Evolutionary conservation across 257 asterid species (phyloP).

Genomic region (Datura wrightii): DNA sequence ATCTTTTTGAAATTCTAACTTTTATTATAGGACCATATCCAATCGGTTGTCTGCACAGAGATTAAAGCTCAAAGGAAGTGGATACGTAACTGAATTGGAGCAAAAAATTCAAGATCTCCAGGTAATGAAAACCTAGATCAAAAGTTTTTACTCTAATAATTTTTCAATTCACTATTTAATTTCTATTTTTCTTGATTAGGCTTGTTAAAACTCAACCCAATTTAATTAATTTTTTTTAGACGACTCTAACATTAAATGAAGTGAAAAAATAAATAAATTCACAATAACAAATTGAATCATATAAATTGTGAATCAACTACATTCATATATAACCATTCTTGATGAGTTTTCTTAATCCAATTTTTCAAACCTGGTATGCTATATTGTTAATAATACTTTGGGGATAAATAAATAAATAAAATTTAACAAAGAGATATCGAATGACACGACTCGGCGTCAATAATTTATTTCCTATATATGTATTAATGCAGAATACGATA

Average conservation of each 20-base stretch:
- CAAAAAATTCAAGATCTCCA: slow-evolving; percentile 37
- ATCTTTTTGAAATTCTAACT: no score
- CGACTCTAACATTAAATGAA: no score
- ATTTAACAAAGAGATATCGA: no score
- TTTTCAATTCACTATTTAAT: not conserved
- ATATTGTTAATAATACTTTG: no score
- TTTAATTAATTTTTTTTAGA: no score
- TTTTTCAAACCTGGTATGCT: no score
- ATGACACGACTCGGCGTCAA: no score
- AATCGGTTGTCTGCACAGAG: slow-evolving; percentile 66
- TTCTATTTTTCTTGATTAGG: no score
- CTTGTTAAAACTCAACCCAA: no score
- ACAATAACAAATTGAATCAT: not conserved
- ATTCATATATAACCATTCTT: not conserved
- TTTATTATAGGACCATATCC: slow-evolving; percentile 52
- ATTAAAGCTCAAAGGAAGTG: slow-evolving; percentile 41
- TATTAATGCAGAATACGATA: slow-evolving; percentile 30
- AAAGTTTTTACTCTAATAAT: not conserved
- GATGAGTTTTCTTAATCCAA: no score
- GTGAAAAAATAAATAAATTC: no score
- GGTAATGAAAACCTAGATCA: slow-evolving; percentile 38
- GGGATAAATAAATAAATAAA: no score
- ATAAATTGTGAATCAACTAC: not conserved
- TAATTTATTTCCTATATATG: not conserved
- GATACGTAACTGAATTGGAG: slow-evolving; percentile 45